Evolutionary conservation across 768 basidiomycete genomes (phyloP), one percentile per base, ranked within the genome.

Genomic region (Ramaria sp.): DNA sequence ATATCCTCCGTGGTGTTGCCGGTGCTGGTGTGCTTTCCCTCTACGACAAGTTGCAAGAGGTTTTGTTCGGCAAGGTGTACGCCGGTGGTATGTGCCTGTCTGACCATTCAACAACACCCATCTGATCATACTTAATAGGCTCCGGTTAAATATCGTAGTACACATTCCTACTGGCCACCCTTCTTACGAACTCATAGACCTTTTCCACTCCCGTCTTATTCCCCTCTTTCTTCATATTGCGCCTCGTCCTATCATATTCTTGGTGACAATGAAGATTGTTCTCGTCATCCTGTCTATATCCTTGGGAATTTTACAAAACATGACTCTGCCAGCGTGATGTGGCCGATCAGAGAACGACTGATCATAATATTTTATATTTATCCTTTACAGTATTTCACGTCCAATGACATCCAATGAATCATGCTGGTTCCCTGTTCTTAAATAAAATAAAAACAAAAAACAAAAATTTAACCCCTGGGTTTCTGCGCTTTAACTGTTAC

Each of bases 41-140:
- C 61, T 98, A 98, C 77, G 96, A 98, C 84, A 95, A 98, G 78
- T 84, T 96, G 68, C 95, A 98, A 73, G 79, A 91, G 71, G 72
- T 91, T 65, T 73, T 94, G 81, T 97, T 98, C 76, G 93, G 94
- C 84, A 96, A 95, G 82, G 94, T 97, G 74, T 97, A 98, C 88
- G 86, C 92, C 63, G 93, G 91, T 78, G 91, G 88, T 84, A 71
- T 60, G 76, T n/a, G 10, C 53, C 17, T 53, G 20, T 15, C 47
- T 12, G 17, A 12, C 41, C 30, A 11, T 37, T 7, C 58, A 0
- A 11, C 19, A 15, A 22, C 31, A 12, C 52, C 60, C 1, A 56
- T 22, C 48, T 42, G 19, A 46, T 34, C 9, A 45, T 19, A 39
- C 10, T 12, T 37, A 22, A 33, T 60, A 73, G 72, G 73, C 60